A percentile compares a stretch with the other conserved stretches of the same genome.
phyloP scores from a whole-genome alignment of 1,284 basidiomycete species.

The Rhodotorula sp. region DNA sequence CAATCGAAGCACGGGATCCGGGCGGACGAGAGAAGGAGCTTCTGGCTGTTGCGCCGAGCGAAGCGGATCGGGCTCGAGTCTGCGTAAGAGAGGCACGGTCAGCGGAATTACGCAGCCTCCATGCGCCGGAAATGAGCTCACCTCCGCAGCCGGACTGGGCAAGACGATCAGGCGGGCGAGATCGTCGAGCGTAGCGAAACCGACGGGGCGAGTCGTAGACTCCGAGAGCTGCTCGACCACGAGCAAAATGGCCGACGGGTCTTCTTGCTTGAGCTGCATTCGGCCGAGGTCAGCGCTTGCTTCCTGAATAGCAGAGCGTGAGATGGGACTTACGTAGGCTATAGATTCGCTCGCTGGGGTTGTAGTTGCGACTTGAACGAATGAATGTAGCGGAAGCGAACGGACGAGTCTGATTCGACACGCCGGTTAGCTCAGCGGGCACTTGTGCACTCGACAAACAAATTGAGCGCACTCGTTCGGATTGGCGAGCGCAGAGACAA shows the following conservation, averaged over 20 bases:
- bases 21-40: not conserved
- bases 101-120: not conserved
- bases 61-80: not conserved
- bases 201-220: not conserved
- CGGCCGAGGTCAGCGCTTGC: not conserved
- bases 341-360: slow-evolving; percentile 6
- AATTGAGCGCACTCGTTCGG: slow-evolving; percentile 18
- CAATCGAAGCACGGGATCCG: not conserved
- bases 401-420: slow-evolving; percentile 11
- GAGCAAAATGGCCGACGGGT: slow-evolving; percentile 78
- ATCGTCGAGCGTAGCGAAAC: slow-evolving; percentile 16
- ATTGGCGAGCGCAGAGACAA: not conserved
- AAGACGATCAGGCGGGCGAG: not conserved
- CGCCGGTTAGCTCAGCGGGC: not conserved
- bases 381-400: not conserved
- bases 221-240: not conserved
- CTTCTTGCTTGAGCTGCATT: slow-evolving; percentile 65
- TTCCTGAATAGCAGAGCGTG: too few relatives aligned
- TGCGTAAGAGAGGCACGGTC: not conserved
- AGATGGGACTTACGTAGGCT: slow-evolving; percentile 11
- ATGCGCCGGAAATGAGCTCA: not conserved
- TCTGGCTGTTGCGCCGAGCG: not conserved
- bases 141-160: not conserved
- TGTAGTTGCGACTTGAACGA: not conserved
- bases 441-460: too few relatives aligned